Percentiles rank a stretch among this genome's conserved stretches.
Conservation (phyloP, 495 filamentous ascomycete species). For the Aspergillus cristatus region DNA sequence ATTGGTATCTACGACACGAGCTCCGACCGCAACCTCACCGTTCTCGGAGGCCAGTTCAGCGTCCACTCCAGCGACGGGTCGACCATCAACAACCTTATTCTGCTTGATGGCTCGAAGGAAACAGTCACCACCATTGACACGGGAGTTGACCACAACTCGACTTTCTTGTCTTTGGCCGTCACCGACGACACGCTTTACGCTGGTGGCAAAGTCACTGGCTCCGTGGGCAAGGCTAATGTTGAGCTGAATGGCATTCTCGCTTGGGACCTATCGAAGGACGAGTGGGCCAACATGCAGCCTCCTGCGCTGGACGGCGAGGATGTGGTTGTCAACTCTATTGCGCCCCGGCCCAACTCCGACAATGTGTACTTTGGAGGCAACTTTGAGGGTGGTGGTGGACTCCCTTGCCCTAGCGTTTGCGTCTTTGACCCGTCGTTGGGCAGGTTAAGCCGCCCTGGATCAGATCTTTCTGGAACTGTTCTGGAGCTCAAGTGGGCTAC, state of each 20-base stretch:
- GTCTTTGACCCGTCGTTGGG: constrained; percentile 54
- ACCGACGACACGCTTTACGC: constrained; percentile 65
- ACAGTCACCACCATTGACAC: constrained; percentile 59
- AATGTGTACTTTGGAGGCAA: constrained; percentile 81
- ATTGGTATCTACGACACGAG: constrained; percentile 67
- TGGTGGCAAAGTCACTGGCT: constrained; percentile 71
- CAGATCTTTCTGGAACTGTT: constrained; percentile 58
- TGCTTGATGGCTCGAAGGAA: constrained; percentile 57
- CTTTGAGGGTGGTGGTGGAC: constrained; percentile 72
- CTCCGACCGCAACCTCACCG: constrained; percentile 66
- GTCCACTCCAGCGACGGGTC: constrained; percentile 61
- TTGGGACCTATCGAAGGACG: constrained; percentile 60
- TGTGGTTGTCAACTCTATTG: constrained; percentile 68
- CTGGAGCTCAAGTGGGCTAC: constrained; percentile 66
- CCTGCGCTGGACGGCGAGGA: constrained; percentile 57
- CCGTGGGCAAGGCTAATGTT: constrained; percentile 39
- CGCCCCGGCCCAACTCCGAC: constrained; percentile 50
- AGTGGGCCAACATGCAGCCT: constrained; percentile 55
- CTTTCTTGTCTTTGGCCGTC: constrained; percentile 61
- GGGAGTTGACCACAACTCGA: constrained; percentile 61
- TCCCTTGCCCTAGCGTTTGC: constrained; percentile 76
- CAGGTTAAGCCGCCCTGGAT: constrained; percentile 73
- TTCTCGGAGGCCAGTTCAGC: constrained; percentile 82
- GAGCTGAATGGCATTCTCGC: constrained; percentile 64
- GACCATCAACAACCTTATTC: constrained; percentile 63